phyloP scores from a whole-genome alignment of 768 basidiomycete genomes.

The Suillus alpinus region DNA sequence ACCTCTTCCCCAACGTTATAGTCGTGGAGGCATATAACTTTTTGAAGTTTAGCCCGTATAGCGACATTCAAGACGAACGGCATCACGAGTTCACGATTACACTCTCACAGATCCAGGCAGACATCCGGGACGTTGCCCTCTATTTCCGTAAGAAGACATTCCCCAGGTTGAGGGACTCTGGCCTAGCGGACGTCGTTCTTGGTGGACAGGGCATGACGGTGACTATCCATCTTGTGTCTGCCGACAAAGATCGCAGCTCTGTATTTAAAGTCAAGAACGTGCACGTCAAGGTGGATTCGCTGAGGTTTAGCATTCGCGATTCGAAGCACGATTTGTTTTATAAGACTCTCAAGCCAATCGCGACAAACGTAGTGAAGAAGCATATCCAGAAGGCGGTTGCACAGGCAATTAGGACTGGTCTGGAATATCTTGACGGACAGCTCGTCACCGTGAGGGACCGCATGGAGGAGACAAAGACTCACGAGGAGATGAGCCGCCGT shows the following conservation, averaged over 20 bases:
- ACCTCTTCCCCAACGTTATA: slow-evolving; percentile 83
- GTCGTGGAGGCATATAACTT: slow-evolving; percentile 76
- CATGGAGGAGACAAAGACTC: slow-evolving; percentile 60
- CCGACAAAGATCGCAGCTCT: slow-evolving; percentile 61
- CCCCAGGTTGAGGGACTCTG: slow-evolving; percentile 76
- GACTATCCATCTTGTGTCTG: slow-evolving; percentile 57
- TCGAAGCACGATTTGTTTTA: slow-evolving; percentile 88
- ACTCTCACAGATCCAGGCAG: slow-evolving; percentile 85
- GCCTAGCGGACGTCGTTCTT: slow-evolving; percentile 81
- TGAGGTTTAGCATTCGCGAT: slow-evolving; percentile 90
- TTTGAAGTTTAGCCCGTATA: slow-evolving; percentile 83
- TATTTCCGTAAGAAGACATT: slow-evolving; percentile 84
- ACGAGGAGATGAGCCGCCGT: slow-evolving; percentile 38
- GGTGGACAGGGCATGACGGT: slow-evolving; percentile 80
- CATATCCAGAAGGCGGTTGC: slow-evolving; percentile 57
- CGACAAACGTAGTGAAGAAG: slow-evolving; percentile 79
- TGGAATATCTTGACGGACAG: slow-evolving; percentile 89
- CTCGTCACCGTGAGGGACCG: slow-evolving; percentile 83
- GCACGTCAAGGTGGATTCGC: slow-evolving; percentile 76
- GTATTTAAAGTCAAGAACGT: slow-evolving; percentile 74
- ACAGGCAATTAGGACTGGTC: slow-evolving; percentile 70
- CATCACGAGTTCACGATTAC: slow-evolving; percentile 75
- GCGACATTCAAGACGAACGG: slow-evolving; percentile 47
- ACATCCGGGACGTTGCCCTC: slow-evolving; percentile 92
- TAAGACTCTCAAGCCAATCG: slow-evolving; percentile 78